These are phyloP conservation scores for Hericium coralloides DNA, from an alignment of 768 basidiomycete species.

Conservation along the genomic window DNA sequence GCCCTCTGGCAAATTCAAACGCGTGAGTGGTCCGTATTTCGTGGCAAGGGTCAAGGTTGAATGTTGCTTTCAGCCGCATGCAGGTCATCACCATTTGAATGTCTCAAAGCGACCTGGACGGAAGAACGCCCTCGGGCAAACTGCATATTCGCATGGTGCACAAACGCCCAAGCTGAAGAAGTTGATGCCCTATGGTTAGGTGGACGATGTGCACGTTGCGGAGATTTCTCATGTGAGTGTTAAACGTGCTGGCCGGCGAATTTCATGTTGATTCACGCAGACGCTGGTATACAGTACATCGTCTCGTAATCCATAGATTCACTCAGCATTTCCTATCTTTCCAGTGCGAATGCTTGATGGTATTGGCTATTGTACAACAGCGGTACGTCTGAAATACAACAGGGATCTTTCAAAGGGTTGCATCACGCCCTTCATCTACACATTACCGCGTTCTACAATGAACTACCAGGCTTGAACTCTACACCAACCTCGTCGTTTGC, in stretches of 20 bases:
- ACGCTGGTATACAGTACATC: not conserved
- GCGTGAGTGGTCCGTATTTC: conserved; percentile 35
- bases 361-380: too few relatives aligned
- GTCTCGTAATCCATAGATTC: not conserved
- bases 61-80: conserved; percentile 43
- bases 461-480: not conserved
- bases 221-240: not conserved
- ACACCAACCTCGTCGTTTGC: conserved; percentile 18
- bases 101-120: conserved; percentile 53
- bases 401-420: too few relatives aligned
- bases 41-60: not conserved
- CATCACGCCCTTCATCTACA: not conserved
- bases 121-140: conserved; percentile 58
- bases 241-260: not conserved
- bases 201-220: too few relatives aligned
- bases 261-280: not conserved
- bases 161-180: conserved; percentile 66
- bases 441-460: not conserved
- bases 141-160: conserved; percentile 53
- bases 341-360: too few relatives aligned
- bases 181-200: conserved; percentile 60
- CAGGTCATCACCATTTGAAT: conserved; percentile 69
- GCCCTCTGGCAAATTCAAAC: conserved; percentile 61
- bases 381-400: too few relatives aligned
- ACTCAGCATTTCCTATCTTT: too few relatives aligned